Base-by-base conservation (phyloP, 257 asterid species). In the Mentha longifolia region DNA sequence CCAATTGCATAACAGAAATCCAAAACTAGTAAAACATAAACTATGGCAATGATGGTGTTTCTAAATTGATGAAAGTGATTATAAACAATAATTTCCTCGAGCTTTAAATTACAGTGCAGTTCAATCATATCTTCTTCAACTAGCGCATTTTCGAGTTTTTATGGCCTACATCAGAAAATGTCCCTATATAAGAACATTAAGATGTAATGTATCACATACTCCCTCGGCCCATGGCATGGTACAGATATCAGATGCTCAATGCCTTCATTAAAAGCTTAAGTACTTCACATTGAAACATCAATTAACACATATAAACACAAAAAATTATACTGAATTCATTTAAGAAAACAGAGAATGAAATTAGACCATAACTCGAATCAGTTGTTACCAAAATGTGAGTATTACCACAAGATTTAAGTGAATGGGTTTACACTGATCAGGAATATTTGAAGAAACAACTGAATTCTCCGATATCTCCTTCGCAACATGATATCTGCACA, bases 341-440 rank as follows among this genome's bases (percentile, higher is more conserved):
- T n/a, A 51, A 56, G 60, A 69, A 20, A 37, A 50, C 28, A 61
- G 13, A 51, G 28, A 39, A 22, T 8, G 16, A 7, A 71, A 71
- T 59, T 35, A 22, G 30, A 76, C 12, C 37, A 74, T 12, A 45
- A 46, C 17, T 57, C n/a, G n/a, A 50, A 55, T 37, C 54, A 42
- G 42, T 50, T 64, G 56, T n/a, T 25, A 33, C 28, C 28, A 68
- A 25, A 65, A 67, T 9, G 39, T 52, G 55, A 78, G 69, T 28
- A 79, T 91, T 85, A 92, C 99, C 98, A 91, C 83, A 72, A 95
- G 95, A 78, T 95, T 95, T 66, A 95, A 77, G 86, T 92, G 98
- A 67, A 95, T 75, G 7, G 97, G 97, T 68, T 79, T 80, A 75
- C 98, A 95, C 35, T 91, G 87, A 78, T 84, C 87, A 0, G 85